Evolutionary conservation across 192 early-diverging fungal species (phyloP), one percentile per base, ranked within the genome.

Genomic region (Podila clonocystis): DNA sequence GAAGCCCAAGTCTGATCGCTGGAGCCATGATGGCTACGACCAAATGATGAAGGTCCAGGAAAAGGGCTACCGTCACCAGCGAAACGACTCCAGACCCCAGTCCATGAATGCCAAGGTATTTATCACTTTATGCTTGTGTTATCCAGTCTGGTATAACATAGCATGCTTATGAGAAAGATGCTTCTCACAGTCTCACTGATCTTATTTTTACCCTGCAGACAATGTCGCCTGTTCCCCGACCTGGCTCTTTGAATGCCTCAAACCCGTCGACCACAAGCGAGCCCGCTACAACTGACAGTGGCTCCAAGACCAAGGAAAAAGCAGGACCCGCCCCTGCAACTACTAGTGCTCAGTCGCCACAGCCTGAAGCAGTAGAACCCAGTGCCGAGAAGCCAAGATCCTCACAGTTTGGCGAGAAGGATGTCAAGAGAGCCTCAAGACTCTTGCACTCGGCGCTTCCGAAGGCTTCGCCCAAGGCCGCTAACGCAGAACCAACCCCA

Each of bases 1-100:
- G 34, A 77, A 64, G 26, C 62, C 74, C 7, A 75, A 64, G 57
- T 69, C 75, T 31, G 82, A 71, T 48, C 67, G 73, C 41, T 89
- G 87, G 87, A 82, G 74, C 67, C 87, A 89, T 57, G 82, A 82
- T 48, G 87, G 87, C 0, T 89, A 73, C 64, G 84, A 89, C n/a
- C 83, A 87, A 61, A 59, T 89, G 49, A 70, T 86, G 82, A 77
- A 68, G 34, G 75, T 86, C 2, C 84, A 89, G 63, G 84, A 87
- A 38, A 78, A 68, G 58, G 59, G 67, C 50, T 69, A 80, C 62
- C 77, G 71, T 22, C 70, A 67, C 50, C 76, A 67, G 29, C 65
- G 62, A 24, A 68, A 58, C 34, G 70, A 80, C 60, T 55, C 75
- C 45, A 65, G 77, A 59, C 77, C 77, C 4, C 77, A 65, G 28